Evolutionary conservation across 139 green algal species (phyloP), one percentile per base, ranked within the genome.

Genomic region (Micromonas pusilla): DNA sequence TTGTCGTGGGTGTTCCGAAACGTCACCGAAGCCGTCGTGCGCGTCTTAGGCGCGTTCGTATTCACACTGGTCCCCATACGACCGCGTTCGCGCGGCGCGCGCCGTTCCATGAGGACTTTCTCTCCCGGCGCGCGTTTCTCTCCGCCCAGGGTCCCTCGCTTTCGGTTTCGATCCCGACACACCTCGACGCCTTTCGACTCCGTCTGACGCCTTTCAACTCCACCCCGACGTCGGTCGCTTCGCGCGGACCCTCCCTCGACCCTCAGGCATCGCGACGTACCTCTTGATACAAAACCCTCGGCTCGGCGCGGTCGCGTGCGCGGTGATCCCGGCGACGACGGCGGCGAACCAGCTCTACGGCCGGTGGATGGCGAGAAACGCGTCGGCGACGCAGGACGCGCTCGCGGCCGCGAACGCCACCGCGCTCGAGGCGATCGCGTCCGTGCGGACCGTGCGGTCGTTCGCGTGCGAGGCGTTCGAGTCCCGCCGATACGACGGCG

Each of bases 381-480:
- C 52, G 20, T 21, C 60, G 26, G 25, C n/a, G 3, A 62, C 37
- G 23, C 73, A 79, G 73, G 73, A 68, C n/a, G 20, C 52, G n/a
- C 52, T 70, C n/a, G 73, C 73, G 52, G 16, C 19, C 25, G 52
- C 52, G 2, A 79, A 79, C 53, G 25, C 52, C 21, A 6, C 23
- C 4, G 73, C 73, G 30, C 45, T 38, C n/a, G 73, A 87, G 0
- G 89, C 86, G 16, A 87, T 96, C 6, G 95, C 98, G 84, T 93
- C 89, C 0, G 84, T 99, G 0, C 92, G 98, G 70, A 85, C 79
- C 3, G 82, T 86, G 16, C 87, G 86, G 54, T 85, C 96, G 82
- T 97, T 96, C 82, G 87, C 86, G 70, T 93, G 92, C 63, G 94
- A 97, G 81, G 68, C 79, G 19, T 90, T 95, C 73, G 94, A 99